phyloP scores from a whole-genome alignment of 495 filamentous ascomycete species.

The Mycothermus thermophilus region DNA sequence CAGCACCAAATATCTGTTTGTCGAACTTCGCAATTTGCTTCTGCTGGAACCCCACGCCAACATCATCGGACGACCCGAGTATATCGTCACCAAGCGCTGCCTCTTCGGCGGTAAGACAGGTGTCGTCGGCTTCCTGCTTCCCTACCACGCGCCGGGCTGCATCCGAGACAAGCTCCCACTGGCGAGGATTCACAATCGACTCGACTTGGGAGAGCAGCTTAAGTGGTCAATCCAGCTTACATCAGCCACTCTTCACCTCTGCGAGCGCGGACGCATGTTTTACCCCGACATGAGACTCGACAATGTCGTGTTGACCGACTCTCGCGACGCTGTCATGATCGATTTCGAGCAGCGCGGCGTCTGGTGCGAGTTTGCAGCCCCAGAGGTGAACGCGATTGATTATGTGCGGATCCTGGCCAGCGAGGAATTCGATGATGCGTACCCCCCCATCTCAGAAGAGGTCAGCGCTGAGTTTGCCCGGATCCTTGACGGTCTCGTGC shows the following conservation, averaged over 20 bases:
- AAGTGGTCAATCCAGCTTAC: slow-evolving; percentile 34
- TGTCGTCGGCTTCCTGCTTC: slow-evolving; percentile 33
- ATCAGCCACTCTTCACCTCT: slow-evolving; percentile 26
- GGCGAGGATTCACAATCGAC: slow-evolving; percentile 24
- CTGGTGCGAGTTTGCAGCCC: slow-evolving; percentile 37
- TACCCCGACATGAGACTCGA: slow-evolving; percentile 38
- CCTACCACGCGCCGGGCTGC: slow-evolving; percentile 27
- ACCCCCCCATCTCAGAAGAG: slow-evolving; percentile 16
- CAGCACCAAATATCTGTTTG: slow-evolving; percentile 34
- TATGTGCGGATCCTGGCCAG: slow-evolving; percentile 29
- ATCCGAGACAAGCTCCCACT: slow-evolving; percentile 30
- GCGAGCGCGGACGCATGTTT: slow-evolving; percentile 23
- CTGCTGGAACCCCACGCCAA: slow-evolving; percentile 29
- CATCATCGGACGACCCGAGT: slow-evolving; percentile 26
- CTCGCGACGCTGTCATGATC: slow-evolving; percentile 30
- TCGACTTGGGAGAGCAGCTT: slow-evolving; percentile 22
- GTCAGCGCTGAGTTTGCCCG: slow-evolving; percentile 19
- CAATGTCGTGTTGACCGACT: slow-evolving; percentile 31
- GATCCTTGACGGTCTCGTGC: slow-evolving; percentile 24
- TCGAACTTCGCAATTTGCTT: slow-evolving; percentile 33
- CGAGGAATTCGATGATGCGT: slow-evolving; percentile 8
- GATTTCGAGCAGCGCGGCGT: slow-evolving; percentile 41
- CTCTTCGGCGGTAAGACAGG: slow-evolving; percentile 32
- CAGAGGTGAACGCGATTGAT: slow-evolving; percentile 36
- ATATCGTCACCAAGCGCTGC: slow-evolving; percentile 33